phyloP scores from a whole-genome alignment of 345 rosid genomes.

The Euphorbia pulcherrima region DNA sequence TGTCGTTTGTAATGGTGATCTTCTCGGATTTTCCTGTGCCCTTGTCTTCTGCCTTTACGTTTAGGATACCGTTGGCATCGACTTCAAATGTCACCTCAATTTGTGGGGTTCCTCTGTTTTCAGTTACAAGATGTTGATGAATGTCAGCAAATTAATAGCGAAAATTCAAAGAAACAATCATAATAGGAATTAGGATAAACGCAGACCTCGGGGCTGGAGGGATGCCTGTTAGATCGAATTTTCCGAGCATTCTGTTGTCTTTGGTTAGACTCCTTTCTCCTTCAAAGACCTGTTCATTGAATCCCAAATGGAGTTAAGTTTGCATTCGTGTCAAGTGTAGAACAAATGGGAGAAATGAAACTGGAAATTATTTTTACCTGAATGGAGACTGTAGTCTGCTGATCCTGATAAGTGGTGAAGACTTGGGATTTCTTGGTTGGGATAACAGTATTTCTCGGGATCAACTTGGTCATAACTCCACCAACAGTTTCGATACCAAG shows the following conservation, averaged over 20 bases:
- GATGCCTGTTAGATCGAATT: conserved; percentile 73
- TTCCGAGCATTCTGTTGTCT: conserved; percentile 82
- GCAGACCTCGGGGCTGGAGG: conserved; percentile 88
- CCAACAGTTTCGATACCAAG: conserved; percentile 97
- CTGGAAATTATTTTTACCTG: conserved; percentile 40
- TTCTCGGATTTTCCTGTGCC: conserved; percentile 82
- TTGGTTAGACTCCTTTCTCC: conserved; percentile 98
- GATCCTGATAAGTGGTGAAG: conserved; percentile 96
- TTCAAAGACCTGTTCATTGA: conserved; percentile 68
- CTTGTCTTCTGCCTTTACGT: conserved; percentile 91
- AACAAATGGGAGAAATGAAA: not conserved
- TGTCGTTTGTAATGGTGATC: conserved; percentile 94
- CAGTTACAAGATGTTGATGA: not conserved
- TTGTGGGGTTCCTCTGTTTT: conserved; percentile 90
- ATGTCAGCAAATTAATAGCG: not conserved
- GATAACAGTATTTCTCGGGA: conserved; percentile 95
- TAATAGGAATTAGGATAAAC: not conserved
- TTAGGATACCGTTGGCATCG: conserved; percentile 89
- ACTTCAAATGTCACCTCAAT: conserved; percentile 96
- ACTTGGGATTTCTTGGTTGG: conserved; percentile 99
- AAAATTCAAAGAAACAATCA: not conserved
- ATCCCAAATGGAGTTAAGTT: not conserved
- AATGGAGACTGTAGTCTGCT: conserved; percentile 94
- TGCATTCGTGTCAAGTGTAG: not conserved
- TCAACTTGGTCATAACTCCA: conserved; percentile 98